These are phyloP conservation scores for Ophiostoma sp. DNA, from an alignment of 2,329 filamentous ascomycete genomes.

Conservation along the genomic window DNA sequence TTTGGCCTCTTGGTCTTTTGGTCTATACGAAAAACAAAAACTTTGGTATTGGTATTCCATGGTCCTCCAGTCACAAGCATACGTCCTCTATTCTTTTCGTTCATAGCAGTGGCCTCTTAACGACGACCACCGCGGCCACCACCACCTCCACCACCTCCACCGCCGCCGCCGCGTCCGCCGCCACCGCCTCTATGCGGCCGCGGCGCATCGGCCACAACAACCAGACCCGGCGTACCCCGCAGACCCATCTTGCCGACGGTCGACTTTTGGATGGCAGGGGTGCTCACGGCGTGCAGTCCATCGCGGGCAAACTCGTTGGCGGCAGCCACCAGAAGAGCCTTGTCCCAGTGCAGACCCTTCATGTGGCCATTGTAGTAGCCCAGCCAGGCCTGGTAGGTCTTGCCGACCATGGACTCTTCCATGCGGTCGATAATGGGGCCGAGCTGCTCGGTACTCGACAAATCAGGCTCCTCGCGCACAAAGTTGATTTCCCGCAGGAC, in stretches of 20 bases:
- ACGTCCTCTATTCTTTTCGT: not conserved
- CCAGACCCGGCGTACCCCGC: constrained; percentile 52
- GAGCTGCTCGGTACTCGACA: constrained; percentile 46
- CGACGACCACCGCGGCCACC: not conserved
- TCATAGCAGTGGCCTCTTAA: not conserved
- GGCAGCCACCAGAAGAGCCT: constrained; percentile 49
- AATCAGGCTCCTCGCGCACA: constrained; percentile 46
- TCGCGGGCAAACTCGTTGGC: constrained; percentile 53
- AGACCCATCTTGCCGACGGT: constrained; percentile 60
- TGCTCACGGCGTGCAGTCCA: constrained; percentile 49
- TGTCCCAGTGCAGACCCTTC: constrained; percentile 47
- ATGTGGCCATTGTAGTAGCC: constrained; percentile 56
- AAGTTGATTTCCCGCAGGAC: constrained; percentile 58
- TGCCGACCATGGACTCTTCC: constrained; percentile 47
- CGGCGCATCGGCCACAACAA: constrained; percentile 47
- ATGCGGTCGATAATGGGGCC: constrained; percentile 44
- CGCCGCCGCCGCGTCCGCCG: constrained; percentile 13
- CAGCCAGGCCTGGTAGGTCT: constrained; percentile 58
- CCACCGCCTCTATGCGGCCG: constrained; percentile 23
- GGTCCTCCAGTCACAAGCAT: not conserved
- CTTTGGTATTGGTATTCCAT: not conserved
- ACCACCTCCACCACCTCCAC: constrained; percentile 2
- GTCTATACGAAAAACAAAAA: not conserved
- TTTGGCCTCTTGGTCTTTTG: not conserved
- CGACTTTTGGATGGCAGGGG: constrained; percentile 49